Evolutionary conservation across 257 asterid species (phyloP).

Genomic region (Fraxinus americana): DNA sequence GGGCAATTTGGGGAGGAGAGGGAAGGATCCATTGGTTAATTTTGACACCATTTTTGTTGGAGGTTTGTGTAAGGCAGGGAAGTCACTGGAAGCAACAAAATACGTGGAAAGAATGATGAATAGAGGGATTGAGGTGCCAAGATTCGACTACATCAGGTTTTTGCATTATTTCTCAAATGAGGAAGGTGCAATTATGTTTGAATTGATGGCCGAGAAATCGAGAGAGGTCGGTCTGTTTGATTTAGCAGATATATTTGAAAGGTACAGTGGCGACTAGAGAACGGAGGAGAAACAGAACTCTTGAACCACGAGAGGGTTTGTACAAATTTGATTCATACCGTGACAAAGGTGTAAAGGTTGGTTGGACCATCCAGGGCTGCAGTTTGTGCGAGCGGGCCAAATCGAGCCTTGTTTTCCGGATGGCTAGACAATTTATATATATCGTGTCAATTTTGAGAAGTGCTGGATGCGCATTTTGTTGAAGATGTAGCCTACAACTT

Average conservation of each 20-base stretch:
- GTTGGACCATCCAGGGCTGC: neutral
- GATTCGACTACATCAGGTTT: slow-evolving; percentile 85
- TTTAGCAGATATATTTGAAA: slow-evolving; percentile 75
- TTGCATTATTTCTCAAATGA: slow-evolving; percentile 81
- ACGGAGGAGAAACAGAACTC: slow-evolving; percentile 60
- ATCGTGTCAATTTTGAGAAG: neutral
- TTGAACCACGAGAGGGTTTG: slow-evolving; percentile 10
- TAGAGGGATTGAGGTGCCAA: slow-evolving; percentile 75
- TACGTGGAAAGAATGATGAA: slow-evolving; percentile 75
- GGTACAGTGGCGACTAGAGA: slow-evolving; percentile 96
- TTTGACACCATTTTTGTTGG: slow-evolving; percentile 78
- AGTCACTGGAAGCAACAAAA: slow-evolving; percentile 65
- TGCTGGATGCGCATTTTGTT: neutral
- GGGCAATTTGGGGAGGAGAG: slow-evolving; percentile 88
- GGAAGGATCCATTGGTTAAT: slow-evolving; percentile 83
- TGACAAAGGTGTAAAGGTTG: neutral
- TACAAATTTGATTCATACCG: neutral
- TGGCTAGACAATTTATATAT: neutral
- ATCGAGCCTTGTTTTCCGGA: neutral
- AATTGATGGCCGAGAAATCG: slow-evolving; percentile 65
- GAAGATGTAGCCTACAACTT: too few relatives aligned
- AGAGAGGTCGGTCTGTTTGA: slow-evolving; percentile 89
- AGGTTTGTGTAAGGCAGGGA: slow-evolving; percentile 35
- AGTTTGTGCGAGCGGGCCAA: neutral
- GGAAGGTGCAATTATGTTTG: slow-evolving; percentile 80